Conservation (phyloP, 345 rosid species). For the Draba incana region DNA sequence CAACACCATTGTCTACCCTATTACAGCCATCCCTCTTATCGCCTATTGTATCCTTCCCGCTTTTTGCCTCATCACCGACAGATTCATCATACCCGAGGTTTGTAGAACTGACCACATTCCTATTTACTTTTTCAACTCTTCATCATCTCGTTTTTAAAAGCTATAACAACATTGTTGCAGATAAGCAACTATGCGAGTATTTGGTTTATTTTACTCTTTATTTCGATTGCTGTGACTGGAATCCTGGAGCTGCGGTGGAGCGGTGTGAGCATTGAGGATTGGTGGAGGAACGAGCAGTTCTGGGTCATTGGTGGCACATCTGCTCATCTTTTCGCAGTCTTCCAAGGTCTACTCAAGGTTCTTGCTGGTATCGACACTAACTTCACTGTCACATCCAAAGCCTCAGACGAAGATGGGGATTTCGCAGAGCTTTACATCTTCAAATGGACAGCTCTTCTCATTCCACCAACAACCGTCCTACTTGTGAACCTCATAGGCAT, state of each 20-base stretch:
- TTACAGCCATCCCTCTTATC: conserved; percentile 87
- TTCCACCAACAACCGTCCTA: conserved; percentile 95
- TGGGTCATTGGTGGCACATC: conserved; percentile 99
- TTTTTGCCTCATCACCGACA: conserved; percentile 89
- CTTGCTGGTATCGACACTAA: conserved; percentile 97
- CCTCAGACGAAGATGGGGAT: conserved; percentile 92
- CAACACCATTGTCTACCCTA: conserved; percentile 94
- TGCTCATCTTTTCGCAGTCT: conserved; percentile 96
- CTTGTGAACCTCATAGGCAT: conserved; percentile 87
- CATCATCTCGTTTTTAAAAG: conserved; percentile 13
- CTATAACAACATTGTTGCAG: conserved; percentile 48
- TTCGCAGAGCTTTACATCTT: conserved; percentile 94
- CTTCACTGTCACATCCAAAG: conserved; percentile 97
- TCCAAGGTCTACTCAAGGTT: conserved; percentile 95
- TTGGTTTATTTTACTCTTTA: conserved; percentile 96
- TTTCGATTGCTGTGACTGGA: conserved; percentile 84
- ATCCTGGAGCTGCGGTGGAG: conserved; percentile 97
- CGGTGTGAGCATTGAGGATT: conserved; percentile 90
- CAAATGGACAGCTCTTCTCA: conserved; percentile 98
- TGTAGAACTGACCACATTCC: conserved; percentile 22
- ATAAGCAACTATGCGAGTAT: conserved; percentile 98
- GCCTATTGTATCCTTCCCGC: conserved; percentile 98
- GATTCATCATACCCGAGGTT: conserved; percentile 98
- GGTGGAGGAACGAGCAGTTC: conserved; percentile 99
- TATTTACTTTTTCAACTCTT: not conserved